Conservation (phyloP, 345 rosid genomes). For the Lumnitzera littorea region DNA sequence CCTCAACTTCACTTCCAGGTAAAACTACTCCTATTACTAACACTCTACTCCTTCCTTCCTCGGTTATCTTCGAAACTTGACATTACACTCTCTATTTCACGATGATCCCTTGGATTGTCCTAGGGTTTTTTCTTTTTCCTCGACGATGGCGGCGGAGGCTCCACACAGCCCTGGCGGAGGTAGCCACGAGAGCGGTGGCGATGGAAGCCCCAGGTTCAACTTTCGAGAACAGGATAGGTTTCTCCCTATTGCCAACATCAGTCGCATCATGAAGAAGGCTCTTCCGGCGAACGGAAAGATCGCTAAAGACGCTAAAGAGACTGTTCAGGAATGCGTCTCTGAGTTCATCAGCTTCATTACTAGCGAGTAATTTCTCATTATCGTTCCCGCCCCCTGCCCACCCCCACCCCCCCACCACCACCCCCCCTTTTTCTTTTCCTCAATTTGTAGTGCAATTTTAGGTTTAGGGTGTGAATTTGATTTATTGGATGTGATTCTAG, state of each 20-base stretch:
- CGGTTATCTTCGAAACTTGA: background rate
- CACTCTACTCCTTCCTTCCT: constrained; percentile 1
- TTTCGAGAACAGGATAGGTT: constrained; percentile 79
- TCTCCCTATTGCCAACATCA: constrained; percentile 78
- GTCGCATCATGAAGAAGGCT: constrained; percentile 80
- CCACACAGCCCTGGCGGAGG: constrained; percentile 30
- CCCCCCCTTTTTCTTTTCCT: too few relatives aligned
- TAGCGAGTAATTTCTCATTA: constrained; percentile 53
- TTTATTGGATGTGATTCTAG: constrained; percentile 24
- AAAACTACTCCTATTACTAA: background rate
- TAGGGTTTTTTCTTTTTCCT: background rate
- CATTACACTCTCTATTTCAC: background rate
- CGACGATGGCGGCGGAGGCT: constrained; percentile 33
- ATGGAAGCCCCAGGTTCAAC: constrained; percentile 43
- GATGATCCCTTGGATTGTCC: background rate
- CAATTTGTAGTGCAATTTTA: background rate
- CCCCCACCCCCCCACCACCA: too few relatives aligned
- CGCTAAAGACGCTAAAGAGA: constrained; percentile 84
- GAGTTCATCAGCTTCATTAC: constrained; percentile 88
- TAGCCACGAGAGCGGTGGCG: constrained; percentile 28
- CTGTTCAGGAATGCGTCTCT: constrained; percentile 82
- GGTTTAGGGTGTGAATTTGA: background rate
- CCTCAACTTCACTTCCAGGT: background rate
- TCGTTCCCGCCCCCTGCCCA: too few relatives aligned
- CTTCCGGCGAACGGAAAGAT: constrained; percentile 82